These are phyloP conservation scores for Lepidium aucheri DNA, from an alignment of 345 rosid genomes.

Conservation along the genomic window DNA sequence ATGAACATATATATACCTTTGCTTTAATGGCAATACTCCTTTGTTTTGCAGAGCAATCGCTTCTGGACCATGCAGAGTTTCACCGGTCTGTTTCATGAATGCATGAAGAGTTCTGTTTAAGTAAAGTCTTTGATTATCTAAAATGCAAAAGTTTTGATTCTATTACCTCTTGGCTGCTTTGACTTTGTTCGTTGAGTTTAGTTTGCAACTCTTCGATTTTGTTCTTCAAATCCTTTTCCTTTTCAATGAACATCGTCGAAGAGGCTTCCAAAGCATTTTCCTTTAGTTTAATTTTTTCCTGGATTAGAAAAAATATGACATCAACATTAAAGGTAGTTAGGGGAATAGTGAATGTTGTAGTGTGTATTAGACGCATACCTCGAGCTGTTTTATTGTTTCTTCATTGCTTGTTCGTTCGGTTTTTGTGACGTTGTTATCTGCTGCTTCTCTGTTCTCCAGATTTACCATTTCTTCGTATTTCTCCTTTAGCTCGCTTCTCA, in stretches of 20 bases:
- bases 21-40: background rate
- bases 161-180: slow-evolving; percentile 35
- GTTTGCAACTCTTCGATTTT: slow-evolving; percentile 51
- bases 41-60: slow-evolving; percentile 14
- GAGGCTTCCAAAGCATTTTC: slow-evolving; percentile 55
- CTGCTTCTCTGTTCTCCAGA: slow-evolving; percentile 45
- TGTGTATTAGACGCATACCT: slow-evolving; percentile 35
- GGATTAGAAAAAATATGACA: slow-evolving; percentile 10
- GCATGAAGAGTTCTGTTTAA: background rate
- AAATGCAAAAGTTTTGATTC: background rate
- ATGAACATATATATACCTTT: slow-evolving; percentile 32
- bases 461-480: slow-evolving; percentile 41
- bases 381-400: slow-evolving; percentile 49
- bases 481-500: slow-evolving; percentile 61
- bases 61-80: background rate
- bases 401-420: slow-evolving; percentile 17
- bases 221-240: slow-evolving; percentile 45
- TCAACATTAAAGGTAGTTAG: background rate
- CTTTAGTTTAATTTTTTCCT: slow-evolving; percentile 60
- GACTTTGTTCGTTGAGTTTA: slow-evolving; percentile 43
- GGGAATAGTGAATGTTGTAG: background rate
- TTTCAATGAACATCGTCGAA: slow-evolving; percentile 42
- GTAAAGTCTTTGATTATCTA: background rate
- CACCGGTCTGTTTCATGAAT: slow-evolving; percentile 7
- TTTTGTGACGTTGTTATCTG: slow-evolving; percentile 33